Percentiles rank a stretch among this genome's conserved stretches.
These are phyloP conservation scores for Jaminaea rosea DNA, from an alignment of 1,284 basidiomycete genomes.

Conservation along the genomic window DNA sequence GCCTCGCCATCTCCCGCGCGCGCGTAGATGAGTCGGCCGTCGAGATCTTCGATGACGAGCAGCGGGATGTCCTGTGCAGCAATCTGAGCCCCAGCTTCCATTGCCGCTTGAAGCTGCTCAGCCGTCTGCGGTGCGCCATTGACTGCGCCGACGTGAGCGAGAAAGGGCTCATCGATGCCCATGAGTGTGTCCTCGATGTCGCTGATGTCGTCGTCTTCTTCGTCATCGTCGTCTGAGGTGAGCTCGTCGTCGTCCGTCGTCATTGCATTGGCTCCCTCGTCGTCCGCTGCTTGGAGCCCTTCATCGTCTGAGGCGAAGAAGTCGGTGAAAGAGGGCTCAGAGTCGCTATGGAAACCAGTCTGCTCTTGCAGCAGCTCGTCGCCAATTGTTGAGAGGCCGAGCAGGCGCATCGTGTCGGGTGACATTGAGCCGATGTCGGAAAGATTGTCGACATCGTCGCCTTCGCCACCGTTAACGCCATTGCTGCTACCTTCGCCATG, in stretches of 20 bases:
- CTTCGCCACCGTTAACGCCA: conserved; percentile 12
- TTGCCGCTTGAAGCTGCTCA: background rate
- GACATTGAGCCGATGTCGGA: conserved; percentile 18
- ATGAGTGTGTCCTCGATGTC: conserved; percentile 30
- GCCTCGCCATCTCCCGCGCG: conserved; percentile 45
- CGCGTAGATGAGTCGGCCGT: conserved; percentile 45
- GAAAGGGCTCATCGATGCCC: conserved; percentile 31
- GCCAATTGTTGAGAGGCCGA: conserved; percentile 24
- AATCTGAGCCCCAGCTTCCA: background rate
- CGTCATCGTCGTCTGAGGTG: conserved; percentile 18
- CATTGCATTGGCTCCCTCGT: conserved; percentile 18
- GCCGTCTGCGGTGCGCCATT: conserved; percentile 4
- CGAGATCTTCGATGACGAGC: conserved; percentile 45
- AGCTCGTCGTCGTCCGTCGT: conserved; percentile 22
- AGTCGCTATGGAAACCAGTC: conserved; percentile 39
- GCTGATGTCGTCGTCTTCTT: conserved; percentile 34
- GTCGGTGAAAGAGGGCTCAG: conserved; percentile 45
- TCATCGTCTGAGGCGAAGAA: conserved; percentile 33
- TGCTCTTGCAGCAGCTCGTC: conserved; percentile 42
- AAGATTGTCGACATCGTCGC: conserved; percentile 4
- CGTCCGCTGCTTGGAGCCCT: conserved; percentile 2
- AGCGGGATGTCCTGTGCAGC: conserved; percentile 31
- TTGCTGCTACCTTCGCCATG: background rate
- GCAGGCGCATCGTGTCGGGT: conserved; percentile 28
- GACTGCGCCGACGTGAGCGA: conserved; percentile 34